These are phyloP conservation scores for Hyparrhenia diplandra DNA, from an alignment of 176 grass and related monocot species.

Conservation along the genomic window DNA sequence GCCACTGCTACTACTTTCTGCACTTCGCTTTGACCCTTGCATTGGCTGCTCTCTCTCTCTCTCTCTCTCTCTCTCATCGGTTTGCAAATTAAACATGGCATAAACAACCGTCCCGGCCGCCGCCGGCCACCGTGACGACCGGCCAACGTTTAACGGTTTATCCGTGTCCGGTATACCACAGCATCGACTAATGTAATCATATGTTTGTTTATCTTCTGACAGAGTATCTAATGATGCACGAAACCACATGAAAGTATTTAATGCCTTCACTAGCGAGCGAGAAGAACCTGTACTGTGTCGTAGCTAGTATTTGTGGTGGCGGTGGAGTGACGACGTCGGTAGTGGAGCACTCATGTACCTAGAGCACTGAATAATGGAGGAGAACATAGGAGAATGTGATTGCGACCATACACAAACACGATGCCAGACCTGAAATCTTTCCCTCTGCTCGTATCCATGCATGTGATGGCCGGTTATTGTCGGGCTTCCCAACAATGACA, in stretches of 20 bases:
- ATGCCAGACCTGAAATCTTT: background rate
- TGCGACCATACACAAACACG: background rate
- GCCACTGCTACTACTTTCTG: too few relatives aligned
- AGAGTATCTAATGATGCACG: slow-evolving; percentile 17
- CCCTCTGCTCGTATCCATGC: too few relatives aligned
- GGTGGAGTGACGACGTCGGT: background rate
- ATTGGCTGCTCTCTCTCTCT: background rate
- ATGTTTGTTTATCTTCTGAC: background rate
- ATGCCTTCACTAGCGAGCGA: background rate
- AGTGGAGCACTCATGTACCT: too few relatives aligned
- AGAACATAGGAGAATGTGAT: background rate
- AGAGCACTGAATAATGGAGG: background rate
- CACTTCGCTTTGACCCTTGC: background rate
- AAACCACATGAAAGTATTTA: background rate
- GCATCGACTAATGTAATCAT: too few relatives aligned
- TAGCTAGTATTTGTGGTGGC: background rate
- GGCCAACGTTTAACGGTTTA: slow-evolving; percentile 12
- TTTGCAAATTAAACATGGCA: background rate
- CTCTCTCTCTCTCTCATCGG: background rate
- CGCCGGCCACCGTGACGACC: background rate
- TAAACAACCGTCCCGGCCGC: background rate
- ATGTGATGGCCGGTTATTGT: slow-evolving; percentile 19
- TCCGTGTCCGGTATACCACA: slow-evolving; percentile 11
- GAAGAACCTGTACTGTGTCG: background rate
- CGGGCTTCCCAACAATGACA: background rate